Percentiles rank a stretch among this genome's conserved stretches.
phyloP scores from a whole-genome alignment of 2,329 filamentous ascomycete genomes.

The Hymenoscyphus scutula region DNA sequence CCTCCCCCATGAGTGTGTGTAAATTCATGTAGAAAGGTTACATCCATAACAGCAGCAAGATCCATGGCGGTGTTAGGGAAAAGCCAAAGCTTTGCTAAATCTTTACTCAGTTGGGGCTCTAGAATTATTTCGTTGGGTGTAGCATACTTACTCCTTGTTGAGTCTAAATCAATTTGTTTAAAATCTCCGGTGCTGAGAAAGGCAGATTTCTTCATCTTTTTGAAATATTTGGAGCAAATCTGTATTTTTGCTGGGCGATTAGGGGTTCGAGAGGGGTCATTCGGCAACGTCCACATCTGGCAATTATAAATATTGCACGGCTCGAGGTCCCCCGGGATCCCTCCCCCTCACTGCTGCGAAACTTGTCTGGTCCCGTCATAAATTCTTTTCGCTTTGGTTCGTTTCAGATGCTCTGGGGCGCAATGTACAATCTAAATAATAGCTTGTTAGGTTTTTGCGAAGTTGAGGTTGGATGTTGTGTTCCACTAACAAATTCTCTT shows the following conservation, averaged over 20 bases:
- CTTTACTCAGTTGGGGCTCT: neutral
- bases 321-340: neutral
- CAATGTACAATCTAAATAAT: neutral
- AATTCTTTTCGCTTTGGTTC: neutral
- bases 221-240: neutral
- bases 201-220: neutral
- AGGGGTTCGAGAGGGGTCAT: neutral
- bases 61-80: neutral
- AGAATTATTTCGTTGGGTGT: neutral
- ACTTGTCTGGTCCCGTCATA: neutral
- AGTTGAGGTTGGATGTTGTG: neutral
- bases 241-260: neutral
- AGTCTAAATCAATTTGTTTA: neutral
- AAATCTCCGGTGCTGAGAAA: neutral
- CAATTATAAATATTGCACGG: neutral
- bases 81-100: neutral
- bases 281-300: neutral
- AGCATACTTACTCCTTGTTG: neutral
- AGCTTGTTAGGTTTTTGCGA: neutral
- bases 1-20: neutral
- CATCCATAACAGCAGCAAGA: constrained; percentile 4
- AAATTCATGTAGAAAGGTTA: neutral
- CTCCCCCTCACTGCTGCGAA: neutral
- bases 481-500: neutral
- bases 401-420: neutral